Conservation (phyloP, 2,329 filamentous ascomycete species). For the Cytospora piceicola region DNA sequence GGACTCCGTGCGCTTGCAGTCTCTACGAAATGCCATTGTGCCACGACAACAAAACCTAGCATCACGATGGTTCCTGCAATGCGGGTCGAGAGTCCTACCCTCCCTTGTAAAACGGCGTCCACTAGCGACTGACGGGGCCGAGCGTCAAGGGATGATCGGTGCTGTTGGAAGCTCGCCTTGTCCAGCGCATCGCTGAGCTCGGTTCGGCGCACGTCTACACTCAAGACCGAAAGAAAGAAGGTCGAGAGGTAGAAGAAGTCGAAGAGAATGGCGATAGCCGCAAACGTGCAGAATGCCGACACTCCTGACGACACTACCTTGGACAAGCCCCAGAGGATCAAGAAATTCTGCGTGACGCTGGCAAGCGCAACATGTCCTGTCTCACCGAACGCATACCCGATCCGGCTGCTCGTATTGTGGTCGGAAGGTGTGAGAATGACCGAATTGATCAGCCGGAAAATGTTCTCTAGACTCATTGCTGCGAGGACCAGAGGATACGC, state of each 20-base stretch:
- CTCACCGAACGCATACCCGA: constrained; percentile 74
- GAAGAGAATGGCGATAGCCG: constrained; percentile 73
- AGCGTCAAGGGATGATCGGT: constrained; percentile 35
- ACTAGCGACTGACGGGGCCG: constrained; percentile 57
- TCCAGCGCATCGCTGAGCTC: constrained; percentile 75
- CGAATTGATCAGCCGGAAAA: constrained; percentile 77
- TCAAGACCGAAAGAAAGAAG: constrained; percentile 79
- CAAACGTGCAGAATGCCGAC: constrained; percentile 75
- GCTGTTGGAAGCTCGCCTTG: constrained; percentile 53
- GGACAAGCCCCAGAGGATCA: constrained; percentile 68
- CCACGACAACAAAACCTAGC: constrained; percentile 70
- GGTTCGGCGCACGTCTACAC: constrained; percentile 75
- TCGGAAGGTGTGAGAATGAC: constrained; percentile 73
- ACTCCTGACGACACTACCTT: constrained; percentile 70
- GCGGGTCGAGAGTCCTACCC: constrained; percentile 69
- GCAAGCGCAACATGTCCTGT: constrained; percentile 72
- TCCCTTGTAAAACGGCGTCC: constrained; percentile 65
- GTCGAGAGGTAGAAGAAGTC: constrained; percentile 80
- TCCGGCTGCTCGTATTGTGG: constrained; percentile 68
- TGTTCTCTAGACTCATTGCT: constrained; percentile 77
- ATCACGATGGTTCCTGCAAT: constrained; percentile 76
- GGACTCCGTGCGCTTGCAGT: constrained; percentile 27
- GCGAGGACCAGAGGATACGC: constrained; percentile 79
- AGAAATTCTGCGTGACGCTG: constrained; percentile 69
- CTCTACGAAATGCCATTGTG: constrained; percentile 80